Conservation (phyloP, 768 basidiomycete genomes). For the Pleurotus tuber-regium region DNA sequence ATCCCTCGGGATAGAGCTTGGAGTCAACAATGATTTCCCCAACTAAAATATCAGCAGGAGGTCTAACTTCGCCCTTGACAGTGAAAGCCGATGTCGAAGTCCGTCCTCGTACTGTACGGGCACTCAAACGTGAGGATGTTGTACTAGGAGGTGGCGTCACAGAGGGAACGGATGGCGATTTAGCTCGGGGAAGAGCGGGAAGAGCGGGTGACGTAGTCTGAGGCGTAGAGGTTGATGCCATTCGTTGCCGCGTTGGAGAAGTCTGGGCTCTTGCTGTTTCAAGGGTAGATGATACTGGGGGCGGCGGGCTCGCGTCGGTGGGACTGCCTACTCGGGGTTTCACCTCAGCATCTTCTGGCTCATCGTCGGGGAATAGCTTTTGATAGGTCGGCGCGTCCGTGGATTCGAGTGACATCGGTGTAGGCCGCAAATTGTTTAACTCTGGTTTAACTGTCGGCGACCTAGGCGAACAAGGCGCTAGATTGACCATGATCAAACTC, state of each 20-base stretch:
- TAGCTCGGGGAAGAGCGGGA: not conserved
- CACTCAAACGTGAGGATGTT: constrained; percentile 1
- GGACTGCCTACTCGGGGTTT: not conserved
- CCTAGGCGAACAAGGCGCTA: not conserved
- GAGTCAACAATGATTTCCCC: constrained; percentile 81
- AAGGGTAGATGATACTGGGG: constrained; percentile 4
- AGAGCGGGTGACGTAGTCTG: not conserved
- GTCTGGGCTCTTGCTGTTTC: not conserved
- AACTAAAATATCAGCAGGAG: constrained; percentile 68
- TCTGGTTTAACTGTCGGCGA: constrained; percentile 21
- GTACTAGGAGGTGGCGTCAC: not conserved
- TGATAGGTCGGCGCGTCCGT: not conserved
- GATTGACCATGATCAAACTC: constrained; percentile 34
- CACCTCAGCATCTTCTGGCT: constrained; percentile 26
- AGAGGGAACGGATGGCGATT: not conserved
- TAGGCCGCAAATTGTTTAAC: constrained; percentile 36
- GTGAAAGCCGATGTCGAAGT: constrained; percentile 61
- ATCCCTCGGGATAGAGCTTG: constrained; percentile 77
- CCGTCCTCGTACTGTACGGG: constrained; percentile 31
- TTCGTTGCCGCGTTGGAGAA: not conserved
- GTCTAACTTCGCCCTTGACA: constrained; percentile 56
- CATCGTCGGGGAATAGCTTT: constrained; percentile 16
- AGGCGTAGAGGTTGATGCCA: not conserved
- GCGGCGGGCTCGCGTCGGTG: constrained; percentile 21
- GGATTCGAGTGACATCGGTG: not conserved